Conservation (phyloP, 23 red algal genomes). For the Gracilaria gracilis region DNA sequence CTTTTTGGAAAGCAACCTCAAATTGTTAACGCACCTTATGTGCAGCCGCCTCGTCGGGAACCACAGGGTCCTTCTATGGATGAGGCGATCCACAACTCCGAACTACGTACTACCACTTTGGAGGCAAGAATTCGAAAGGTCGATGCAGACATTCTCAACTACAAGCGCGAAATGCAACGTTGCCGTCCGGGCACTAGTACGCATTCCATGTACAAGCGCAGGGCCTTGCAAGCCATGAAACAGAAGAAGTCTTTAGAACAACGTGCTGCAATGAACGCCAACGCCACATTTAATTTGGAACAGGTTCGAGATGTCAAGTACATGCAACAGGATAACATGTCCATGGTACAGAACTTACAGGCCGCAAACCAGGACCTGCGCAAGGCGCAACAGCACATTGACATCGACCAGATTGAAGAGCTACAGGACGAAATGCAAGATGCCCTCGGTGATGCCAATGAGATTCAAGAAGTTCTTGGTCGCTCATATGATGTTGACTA, state of each 20-base stretch:
- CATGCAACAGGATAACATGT: slow-evolving; percentile 76
- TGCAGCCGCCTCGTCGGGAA: slow-evolving; percentile 47
- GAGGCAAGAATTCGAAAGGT: slow-evolving; percentile 61
- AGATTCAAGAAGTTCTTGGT: slow-evolving; percentile 75
- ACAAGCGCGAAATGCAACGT: slow-evolving; percentile 84
- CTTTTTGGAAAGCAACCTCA: slow-evolving; percentile 77
- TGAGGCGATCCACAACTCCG: slow-evolving; percentile 61
- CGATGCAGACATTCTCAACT: slow-evolving; percentile 78
- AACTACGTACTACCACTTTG: slow-evolving; percentile 41
- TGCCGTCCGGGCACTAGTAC: slow-evolving; percentile 64
- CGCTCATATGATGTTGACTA: slow-evolving; percentile 74
- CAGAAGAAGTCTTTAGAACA: slow-evolving; percentile 77
- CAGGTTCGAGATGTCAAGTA: slow-evolving; percentile 72
- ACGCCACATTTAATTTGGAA: slow-evolving; percentile 78
- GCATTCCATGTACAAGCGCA: slow-evolving; percentile 79
- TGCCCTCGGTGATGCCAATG: slow-evolving; percentile 56
- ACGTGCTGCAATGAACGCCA: slow-evolving; percentile 60
- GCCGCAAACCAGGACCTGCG: slow-evolving; percentile 64
- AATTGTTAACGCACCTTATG: slow-evolving; percentile 58
- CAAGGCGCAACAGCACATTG: slow-evolving; percentile 59
- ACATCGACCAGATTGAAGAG: slow-evolving; percentile 71
- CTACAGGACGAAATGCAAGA: slow-evolving; percentile 84
- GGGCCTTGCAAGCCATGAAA: slow-evolving; percentile 80
- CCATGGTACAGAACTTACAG: slow-evolving; percentile 68
- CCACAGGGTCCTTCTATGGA: slow-evolving; percentile 64